Evolutionary conservation across 768 basidiomycete species (phyloP), one percentile per base, ranked within the genome.

Genomic region (Cystofilobasidium capitatum): DNA sequence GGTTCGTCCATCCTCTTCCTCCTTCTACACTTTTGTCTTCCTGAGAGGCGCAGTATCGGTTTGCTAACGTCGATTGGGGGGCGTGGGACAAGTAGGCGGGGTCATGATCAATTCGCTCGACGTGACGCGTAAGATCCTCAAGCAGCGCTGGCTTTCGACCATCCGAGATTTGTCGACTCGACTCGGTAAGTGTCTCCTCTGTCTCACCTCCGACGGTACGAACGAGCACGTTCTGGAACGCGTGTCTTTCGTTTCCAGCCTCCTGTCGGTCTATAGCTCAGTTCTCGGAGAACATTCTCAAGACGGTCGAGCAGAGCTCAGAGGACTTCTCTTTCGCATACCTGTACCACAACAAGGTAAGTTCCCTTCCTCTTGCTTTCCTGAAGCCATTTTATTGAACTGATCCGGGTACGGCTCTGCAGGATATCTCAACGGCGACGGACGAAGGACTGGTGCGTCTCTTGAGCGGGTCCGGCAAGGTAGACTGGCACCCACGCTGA

Each of bases 31-130:
- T 22, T 36, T 35, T 9, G 26, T 9, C 33, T 36, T 37, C 17
- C 12, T 17, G 29, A 35, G 58, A 6, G 22, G n/a, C 31, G 3
- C 29, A 36, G 7, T 3, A n/a, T 22, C 47, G 20, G 5, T 49
- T 14, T 49, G 47, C 47, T 49, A 49, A 49, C 47, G 47, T 49
- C 47, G 47, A 49, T 49, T 26, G 47, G 13, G 10, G n/a, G 47
- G 24, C 47, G 20, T 10, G 9, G 47, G 29, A 26, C 29, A 55
- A 55, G 51, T 55, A 55, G 65, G 65, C 22, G 65, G 65, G 33
- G 31, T 66, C 35, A 60, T 66, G 45, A 66, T 66, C 65, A 66
- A 66, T 49, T 66, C 65, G 36, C 42, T 59, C 1, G 65, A 66
- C 17, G 57, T 45, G n/a, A 66, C 65, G 10, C 37, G 24, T 35